Percentiles rank a stretch among this genome's conserved stretches.
Conservation (phyloP, 1,139 yeast genomes). For the Kurtzmaniella quercitrusa region DNA sequence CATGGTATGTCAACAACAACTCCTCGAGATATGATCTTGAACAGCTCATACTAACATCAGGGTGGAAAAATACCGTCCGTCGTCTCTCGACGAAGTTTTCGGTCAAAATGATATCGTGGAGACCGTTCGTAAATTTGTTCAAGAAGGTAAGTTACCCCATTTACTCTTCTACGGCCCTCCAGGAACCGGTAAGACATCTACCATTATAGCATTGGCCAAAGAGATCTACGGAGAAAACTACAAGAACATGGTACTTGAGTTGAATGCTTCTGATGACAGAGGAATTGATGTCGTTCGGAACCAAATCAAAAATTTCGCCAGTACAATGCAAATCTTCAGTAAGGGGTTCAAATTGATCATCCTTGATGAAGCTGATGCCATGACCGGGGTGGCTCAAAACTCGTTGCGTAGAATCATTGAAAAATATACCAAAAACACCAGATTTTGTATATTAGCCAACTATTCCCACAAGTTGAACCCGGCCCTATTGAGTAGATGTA, state of each 20-base stretch:
- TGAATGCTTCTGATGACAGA: constrained; percentile 83
- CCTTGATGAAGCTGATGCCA: constrained; percentile 97
- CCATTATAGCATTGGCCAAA: constrained; percentile 83
- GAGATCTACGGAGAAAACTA: constrained; percentile 88
- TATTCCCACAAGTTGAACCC: constrained; percentile 95
- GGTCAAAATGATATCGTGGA: constrained; percentile 87
- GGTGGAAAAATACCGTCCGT: constrained; percentile 97
- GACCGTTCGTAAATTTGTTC: constrained; percentile 78
- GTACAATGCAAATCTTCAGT: constrained; percentile 86
- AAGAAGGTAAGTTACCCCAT: constrained; percentile 83
- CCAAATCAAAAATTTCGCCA: constrained; percentile 79
- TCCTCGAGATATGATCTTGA: not conserved
- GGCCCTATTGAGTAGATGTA: constrained; percentile 90
- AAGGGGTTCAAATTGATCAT: constrained; percentile 83
- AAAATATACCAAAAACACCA: constrained; percentile 87
- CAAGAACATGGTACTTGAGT: constrained; percentile 84
- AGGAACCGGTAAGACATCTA: constrained; percentile 96
- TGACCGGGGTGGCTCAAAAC: constrained; percentile 96
- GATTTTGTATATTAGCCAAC: constrained; percentile 95
- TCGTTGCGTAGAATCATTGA: constrained; percentile 91
- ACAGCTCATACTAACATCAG: constrained; percentile 27
- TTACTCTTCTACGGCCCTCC: constrained; percentile 94
- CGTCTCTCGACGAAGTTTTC: constrained; percentile 74
- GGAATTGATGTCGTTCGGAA: constrained; percentile 85
- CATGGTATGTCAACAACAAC: constrained; percentile 32